Evolutionary conservation across 2,329 filamentous ascomycete genomes (phyloP).

Genomic region (Didymella keratinophila): DNA sequence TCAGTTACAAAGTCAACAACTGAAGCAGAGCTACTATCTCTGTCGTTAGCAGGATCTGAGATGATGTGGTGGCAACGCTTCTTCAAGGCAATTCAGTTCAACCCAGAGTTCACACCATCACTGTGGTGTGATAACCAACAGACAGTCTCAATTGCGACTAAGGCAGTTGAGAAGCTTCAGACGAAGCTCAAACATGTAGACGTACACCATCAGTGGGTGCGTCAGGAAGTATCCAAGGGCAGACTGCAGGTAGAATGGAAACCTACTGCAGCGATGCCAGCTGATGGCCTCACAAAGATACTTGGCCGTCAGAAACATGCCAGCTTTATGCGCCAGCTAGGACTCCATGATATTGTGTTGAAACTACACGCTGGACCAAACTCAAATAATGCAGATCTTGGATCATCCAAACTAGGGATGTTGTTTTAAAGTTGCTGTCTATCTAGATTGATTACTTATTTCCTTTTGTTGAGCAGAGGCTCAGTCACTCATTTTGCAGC

Average conservation of each 20-base stretch:
- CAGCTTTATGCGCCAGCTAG: background rate
- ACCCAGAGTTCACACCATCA: background rate
- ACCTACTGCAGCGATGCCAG: background rate
- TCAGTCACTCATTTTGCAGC: too few species aligned
- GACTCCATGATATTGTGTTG: background rate
- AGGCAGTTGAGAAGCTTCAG: background rate
- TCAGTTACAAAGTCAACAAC: background rate
- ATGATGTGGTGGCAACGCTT: background rate
- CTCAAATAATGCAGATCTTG: too few species aligned
- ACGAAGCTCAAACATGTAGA: background rate
- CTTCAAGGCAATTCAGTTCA: background rate
- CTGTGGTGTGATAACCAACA: background rate
- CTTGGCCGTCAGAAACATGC: background rate
- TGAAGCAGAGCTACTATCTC: background rate
- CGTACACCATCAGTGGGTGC: background rate
- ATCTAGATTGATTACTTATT: too few species aligned
- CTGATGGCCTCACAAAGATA: background rate
- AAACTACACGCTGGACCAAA: too few species aligned
- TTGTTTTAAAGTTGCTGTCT: too few species aligned
- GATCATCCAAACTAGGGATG: background rate
- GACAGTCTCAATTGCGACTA: background rate
- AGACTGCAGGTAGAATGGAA: background rate
- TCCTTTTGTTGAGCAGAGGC: too few species aligned
- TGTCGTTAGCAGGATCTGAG: background rate
- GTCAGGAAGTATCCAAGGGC: background rate